phyloP scores from a whole-genome alignment of 2,329 filamentous ascomycete species.

The Colletotrichum godetiae region DNA sequence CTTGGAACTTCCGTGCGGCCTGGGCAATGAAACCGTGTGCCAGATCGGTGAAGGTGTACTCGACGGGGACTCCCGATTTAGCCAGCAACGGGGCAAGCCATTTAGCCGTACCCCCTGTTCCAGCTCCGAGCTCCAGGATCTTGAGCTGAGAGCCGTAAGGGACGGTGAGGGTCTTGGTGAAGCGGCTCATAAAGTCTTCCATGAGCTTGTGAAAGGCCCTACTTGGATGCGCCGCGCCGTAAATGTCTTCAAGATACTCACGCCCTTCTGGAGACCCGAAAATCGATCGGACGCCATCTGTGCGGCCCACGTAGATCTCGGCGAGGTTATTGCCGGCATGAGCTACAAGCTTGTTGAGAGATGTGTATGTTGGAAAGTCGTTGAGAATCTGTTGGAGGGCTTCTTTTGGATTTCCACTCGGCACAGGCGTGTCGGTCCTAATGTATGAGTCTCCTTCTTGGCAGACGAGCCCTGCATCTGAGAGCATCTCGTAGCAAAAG shows the following conservation, averaged over 20 bases:
- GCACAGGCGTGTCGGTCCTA: not conserved
- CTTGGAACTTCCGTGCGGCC: constrained; percentile 38
- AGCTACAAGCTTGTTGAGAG: constrained; percentile 9
- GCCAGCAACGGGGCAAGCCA: constrained; percentile 41
- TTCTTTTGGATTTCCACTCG: not conserved
- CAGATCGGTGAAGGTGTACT: constrained; percentile 55
- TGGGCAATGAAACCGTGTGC: constrained; percentile 44
- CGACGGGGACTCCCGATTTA: constrained; percentile 40
- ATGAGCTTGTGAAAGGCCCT: constrained; percentile 25
- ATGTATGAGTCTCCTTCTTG: not conserved
- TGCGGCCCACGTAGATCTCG: constrained; percentile 14
- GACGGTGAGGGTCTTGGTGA: not conserved
- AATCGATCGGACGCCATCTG: constrained; percentile 16
- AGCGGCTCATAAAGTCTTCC: constrained; percentile 13
- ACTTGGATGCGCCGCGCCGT: constrained; percentile 19
- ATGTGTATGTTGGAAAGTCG: constrained; percentile 3
- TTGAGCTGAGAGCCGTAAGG: not conserved
- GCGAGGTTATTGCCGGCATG: constrained; percentile 11
- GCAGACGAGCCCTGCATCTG: constrained; percentile 3
- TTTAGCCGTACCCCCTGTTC: constrained; percentile 15
- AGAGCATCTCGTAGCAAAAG: constrained; percentile 14
- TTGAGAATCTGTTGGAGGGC: not conserved
- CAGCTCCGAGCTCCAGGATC: constrained; percentile 16
- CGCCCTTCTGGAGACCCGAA: constrained; percentile 16
- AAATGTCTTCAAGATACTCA: constrained; percentile 24